Base-by-base conservation (phyloP, 225 moss, liverwort and hornwort genomes). In the Lunularia cruciata region DNA sequence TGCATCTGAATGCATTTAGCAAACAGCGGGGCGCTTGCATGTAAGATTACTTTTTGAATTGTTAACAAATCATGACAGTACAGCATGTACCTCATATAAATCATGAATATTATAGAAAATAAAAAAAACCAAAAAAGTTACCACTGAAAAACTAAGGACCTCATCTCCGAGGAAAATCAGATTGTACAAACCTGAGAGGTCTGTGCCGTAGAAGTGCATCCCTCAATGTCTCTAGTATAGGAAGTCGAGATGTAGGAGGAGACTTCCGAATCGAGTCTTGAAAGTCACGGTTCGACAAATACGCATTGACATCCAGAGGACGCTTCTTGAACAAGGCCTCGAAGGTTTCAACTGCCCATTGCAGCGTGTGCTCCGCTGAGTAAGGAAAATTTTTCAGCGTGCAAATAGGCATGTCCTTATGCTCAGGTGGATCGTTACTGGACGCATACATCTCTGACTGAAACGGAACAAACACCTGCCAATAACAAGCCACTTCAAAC, bases 401-500 rank as follows among this genome's bases (percentile, higher is more conserved):
- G 77, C 96, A 98, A 27, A 98, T 98, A 22, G 96, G 96, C 65
- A 91, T 64, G 58, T 98, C 96, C 80, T 84, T 92, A 73, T 93
- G 88, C 60, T 98, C 96, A 43, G 96, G 93, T 72, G 96, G 96
- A 84, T 98, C 96, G 27, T 90, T 83, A 32, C 89, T 81, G 42
- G 96, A 98, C 25, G 90, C 92, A 68, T 98, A 98, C 93, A 98
- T 98, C 74, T 98, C 96, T 22, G 96, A 91, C 60, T 91, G 91
- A 69, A 90, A 98, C 52, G 96, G 96, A 28, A 98, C 91, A 79
- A 98, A 98, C 31, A 91, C 96, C 90, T 98, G 91, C 73, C 75
- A n/a, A 57, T 31, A 20, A 25, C 52, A 67, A 5, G 12, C 12
- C 4, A 49, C 13, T 6, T 6, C 13, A 64, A 46, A 64, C 27